phyloP scores from a whole-genome alignment of 306 rosid species.

The Crotalaria pallida region DNA sequence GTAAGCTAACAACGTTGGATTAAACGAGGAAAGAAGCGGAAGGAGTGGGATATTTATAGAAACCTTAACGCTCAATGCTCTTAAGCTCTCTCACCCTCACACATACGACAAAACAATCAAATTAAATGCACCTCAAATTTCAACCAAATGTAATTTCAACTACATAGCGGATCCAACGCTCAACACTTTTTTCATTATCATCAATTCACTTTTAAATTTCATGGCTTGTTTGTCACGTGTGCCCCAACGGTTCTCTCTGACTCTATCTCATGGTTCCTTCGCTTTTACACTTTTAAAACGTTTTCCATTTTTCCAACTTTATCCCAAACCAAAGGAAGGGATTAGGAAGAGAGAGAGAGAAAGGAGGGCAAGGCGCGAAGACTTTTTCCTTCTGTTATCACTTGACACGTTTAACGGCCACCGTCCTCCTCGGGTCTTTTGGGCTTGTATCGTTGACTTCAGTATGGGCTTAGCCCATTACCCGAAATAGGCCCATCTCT shows the following conservation, averaged over 20 bases:
- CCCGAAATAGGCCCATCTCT: not conserved
- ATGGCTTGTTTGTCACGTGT: conserved; percentile 31
- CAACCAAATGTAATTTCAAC: conserved; percentile 19
- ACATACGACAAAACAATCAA: conserved; percentile 17
- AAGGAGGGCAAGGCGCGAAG: not conserved
- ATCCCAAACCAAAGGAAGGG: not conserved
- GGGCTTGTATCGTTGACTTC: not conserved
- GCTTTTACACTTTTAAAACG: conserved; percentile 5
- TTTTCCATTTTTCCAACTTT: conserved; percentile 11
- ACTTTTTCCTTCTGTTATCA: conserved; percentile 6
- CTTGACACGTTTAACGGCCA: conserved; percentile 16
- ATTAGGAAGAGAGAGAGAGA: not conserved
- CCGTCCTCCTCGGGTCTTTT: not conserved
- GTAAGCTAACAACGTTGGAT: conserved; percentile 15
- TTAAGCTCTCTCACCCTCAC: conserved; percentile 22
- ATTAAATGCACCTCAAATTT: conserved; percentile 20
- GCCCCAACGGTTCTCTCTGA: conserved; percentile 29
- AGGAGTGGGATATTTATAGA: conserved; percentile 40
- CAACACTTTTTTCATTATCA: no score
- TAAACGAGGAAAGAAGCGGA: not conserved
- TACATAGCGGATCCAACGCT: conserved; percentile 18
- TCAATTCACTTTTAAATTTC: no score
- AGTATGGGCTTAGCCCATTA: not conserved
- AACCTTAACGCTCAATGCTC: conserved; percentile 15
- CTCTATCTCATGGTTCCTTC: not conserved